These are phyloP conservation scores for Colletotrichum sp. DNA, from an alignment of 2,329 filamentous ascomycete genomes.

Conservation along the genomic window DNA sequence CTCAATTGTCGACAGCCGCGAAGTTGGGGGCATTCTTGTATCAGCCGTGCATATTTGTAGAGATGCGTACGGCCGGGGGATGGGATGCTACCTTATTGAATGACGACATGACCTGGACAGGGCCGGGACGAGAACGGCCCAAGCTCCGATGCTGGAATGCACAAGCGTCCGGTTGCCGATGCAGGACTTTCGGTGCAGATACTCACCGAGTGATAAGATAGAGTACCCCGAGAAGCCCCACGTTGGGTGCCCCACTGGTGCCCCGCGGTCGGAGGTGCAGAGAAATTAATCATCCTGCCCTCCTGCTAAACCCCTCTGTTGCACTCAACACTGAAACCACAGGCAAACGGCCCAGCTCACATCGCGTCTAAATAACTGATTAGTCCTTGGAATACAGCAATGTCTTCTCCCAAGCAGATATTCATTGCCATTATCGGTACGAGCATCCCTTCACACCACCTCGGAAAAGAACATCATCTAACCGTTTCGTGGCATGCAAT, in stretches of 20 bases:
- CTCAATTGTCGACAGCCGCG: background rate
- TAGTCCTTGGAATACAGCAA: slow-evolving; percentile 25
- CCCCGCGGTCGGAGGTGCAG: slow-evolving; percentile 13
- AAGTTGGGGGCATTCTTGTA: background rate
- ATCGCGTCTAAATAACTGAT: background rate
- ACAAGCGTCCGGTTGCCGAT: background rate
- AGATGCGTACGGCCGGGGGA: background rate
- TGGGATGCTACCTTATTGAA: background rate
- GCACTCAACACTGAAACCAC: background rate
- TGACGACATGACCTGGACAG: slow-evolving; percentile 13
- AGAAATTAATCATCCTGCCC: background rate
- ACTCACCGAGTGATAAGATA: background rate
- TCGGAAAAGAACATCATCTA: background rate
- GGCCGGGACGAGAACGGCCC: background rate
- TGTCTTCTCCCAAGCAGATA: slow-evolving; percentile 52
- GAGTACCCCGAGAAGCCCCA: background rate
- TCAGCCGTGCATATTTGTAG: background rate
- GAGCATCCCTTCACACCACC: background rate
- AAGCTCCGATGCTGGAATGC: background rate
- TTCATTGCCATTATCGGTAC: slow-evolving; percentile 59
- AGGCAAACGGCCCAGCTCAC: background rate
- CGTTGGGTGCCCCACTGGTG: background rate
- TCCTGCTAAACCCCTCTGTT: background rate
- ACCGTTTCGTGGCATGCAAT: slow-evolving; percentile 3
- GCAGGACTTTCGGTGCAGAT: background rate